Base-by-base conservation (phyloP, 2,329 filamentous ascomycete species). In the Orbilia quercus region DNA sequence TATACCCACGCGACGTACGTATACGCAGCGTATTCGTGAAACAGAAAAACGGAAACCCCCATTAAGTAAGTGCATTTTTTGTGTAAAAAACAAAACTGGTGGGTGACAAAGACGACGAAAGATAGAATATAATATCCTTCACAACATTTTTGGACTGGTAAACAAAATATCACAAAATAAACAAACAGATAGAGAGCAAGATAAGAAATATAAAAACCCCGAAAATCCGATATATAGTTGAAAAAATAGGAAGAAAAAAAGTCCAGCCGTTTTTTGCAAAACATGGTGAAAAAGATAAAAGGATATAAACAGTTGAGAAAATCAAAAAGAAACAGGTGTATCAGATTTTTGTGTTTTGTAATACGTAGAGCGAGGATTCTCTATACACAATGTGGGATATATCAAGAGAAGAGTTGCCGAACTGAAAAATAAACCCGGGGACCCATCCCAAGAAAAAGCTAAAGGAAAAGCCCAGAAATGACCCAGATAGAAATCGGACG, bases 101-200 rank as follows among this genome's bases (percentile, higher is more conserved):
- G 40, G 74, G 70, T 47, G 75, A 76, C 28, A 42, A 28, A 77
- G 79, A 76, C 79, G 79, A 80, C 79, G 79, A 77, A 77, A 79
- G 77, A 80, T 72, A 77, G 9, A 31, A 4, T 77, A 67, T 71
- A 60, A 62, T 14, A 12, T 16, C 36, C 36, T 40, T 67, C 65
- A 62, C 63, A 48, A 31, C 5, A 31, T 74, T 70, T 60, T 48
- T 16, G 75, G 70, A 73, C 76, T 55, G 63, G 28, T 31, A 31
- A 31, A 31, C 28, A 77, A 78, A 75, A 75, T 66, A 45, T 18
- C 45, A 62, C 66, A 74, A 74, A 64, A 64, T 64, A 73, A 57
- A 75, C 75, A 74, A 28, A 75, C 5, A 31, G 28, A n/a, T n/a
- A 74, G 53, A 64, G 75, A 77, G 76, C 58, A 63, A 65, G 22